Evolutionary conservation across 2,329 filamentous ascomycete genomes (phyloP), one percentile per base, ranked within the genome.

Genomic region (Claviceps paspali): DNA sequence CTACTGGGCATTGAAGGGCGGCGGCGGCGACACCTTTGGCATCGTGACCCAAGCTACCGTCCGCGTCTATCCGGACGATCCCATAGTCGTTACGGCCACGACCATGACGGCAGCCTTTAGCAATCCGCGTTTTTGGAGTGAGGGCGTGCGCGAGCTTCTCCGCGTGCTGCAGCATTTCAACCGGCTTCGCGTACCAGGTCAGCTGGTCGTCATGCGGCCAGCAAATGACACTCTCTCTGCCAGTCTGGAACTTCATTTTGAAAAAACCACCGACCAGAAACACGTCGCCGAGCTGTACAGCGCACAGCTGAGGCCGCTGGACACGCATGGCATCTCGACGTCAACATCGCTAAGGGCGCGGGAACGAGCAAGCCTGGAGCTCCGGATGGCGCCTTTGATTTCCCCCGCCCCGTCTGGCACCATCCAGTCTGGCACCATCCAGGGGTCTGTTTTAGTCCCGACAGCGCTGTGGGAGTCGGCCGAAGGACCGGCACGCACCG

Each of bases 31-130:
- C 6, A 37, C 35, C 23, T 37, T 37, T 27, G 35, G 35, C 11
- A 19, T 37, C 10, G 35, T 37, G 21, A 27, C 35, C 14, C 29
- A 37, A 17, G 35, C 35, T 29, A 37, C 35, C 9, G 17, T 37
- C 29, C 29, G 35, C 7, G 28, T 37, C 6, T 37, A 30, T 32
- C 29, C 35, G 21, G 35, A 37, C 23, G 29, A 37, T 19, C 28
- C 35, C 11, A 23, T 37, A 3, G 19, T 21, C 4, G 28, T 37
- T 29, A 27, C 22, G 6, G 4, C 22, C 2, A 26, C 29, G 10
- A 32, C 5, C 5, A 37, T 37, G 9, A 14, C 15, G 15, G 12
- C 35, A 8, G 33, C 24, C 0, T 3, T 21, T 4, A 6, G 6
- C 9, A 35, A 35, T 17, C 10, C 11, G 2, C 17, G 14, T 6